Percentiles rank a stretch among this genome's conserved stretches.
These are phyloP conservation scores for Escovopsis sp. DNA, from an alignment of 2,329 filamentous ascomycete species.

Conservation along the genomic window DNA sequence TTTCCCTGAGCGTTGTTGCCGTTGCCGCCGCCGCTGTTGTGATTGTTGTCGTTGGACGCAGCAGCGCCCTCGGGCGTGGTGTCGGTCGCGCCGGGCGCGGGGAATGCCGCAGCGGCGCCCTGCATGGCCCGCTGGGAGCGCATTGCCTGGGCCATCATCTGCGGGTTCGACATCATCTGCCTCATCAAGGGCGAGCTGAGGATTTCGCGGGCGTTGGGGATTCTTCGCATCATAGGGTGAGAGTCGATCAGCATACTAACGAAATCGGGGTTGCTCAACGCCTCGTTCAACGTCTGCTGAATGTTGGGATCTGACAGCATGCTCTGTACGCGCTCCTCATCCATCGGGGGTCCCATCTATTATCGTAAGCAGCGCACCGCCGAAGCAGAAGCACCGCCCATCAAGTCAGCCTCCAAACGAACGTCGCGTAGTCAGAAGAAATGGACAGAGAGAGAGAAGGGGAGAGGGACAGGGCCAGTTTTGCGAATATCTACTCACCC, in stretches of 20 bases:
- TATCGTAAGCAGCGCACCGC: too few species aligned
- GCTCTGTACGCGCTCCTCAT: constrained; percentile 64
- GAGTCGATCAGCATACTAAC: constrained; percentile 89
- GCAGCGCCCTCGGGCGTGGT: constrained; percentile 49
- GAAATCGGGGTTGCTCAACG: constrained; percentile 86
- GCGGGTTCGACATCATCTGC: constrained; percentile 84
- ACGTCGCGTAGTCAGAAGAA: too few species aligned
- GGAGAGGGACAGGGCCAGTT: constrained; percentile 10
- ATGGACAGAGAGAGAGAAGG: not conserved
- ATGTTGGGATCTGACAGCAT: constrained; percentile 85
- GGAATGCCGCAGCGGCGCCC: constrained; percentile 50
- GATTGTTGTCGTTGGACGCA: constrained; percentile 14
- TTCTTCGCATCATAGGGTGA: constrained; percentile 66
- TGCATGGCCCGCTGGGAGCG: constrained; percentile 64
- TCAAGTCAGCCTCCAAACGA: too few species aligned
- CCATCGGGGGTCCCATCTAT: constrained; percentile 79
- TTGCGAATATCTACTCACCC: constrained; percentile 43
- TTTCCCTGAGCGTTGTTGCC: not conserved
- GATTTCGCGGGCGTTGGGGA: constrained; percentile 67
- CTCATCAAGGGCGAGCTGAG: constrained; percentile 80
- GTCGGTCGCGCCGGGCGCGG: constrained; percentile 83
- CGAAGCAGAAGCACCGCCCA: too few species aligned
- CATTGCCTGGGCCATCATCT: constrained; percentile 66
- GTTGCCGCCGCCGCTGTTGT: constrained; percentile 4
- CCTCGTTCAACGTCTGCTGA: constrained; percentile 79